A percentile compares a stretch with the other conserved stretches of the same genome.
These are phyloP conservation scores for Drechslera avenae DNA, from an alignment of 2,329 filamentous ascomycete species.

Conservation along the genomic window DNA sequence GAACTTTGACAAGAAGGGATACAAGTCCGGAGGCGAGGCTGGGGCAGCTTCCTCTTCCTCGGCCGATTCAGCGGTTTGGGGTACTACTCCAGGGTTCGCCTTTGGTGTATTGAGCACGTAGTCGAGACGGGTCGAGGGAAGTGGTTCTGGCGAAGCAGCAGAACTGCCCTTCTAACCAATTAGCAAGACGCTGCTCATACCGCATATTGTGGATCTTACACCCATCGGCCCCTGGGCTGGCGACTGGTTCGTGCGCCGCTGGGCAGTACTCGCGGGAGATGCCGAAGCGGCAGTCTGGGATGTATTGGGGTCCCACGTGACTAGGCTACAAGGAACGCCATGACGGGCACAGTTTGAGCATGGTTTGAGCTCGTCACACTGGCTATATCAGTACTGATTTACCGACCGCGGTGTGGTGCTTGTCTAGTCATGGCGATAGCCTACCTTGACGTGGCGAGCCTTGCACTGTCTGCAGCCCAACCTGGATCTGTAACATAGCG, in stretches of 20 bases:
- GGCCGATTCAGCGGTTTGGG: constrained; percentile 1
- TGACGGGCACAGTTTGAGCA: constrained; percentile 47
- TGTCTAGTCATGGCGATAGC: constrained; percentile 3
- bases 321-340: constrained; percentile 44
- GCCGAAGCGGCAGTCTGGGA: constrained; percentile 17
- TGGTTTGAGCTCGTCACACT: constrained; percentile 49
- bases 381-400: constrained; percentile 16
- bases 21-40: constrained; percentile 36
- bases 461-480: constrained; percentile 46
- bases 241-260: constrained; percentile 20
- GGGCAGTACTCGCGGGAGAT: constrained; percentile 13
- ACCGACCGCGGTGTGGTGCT: constrained; percentile 7
- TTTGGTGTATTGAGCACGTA: constrained; percentile 27
- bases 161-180: constrained; percentile 15
- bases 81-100: neutral
- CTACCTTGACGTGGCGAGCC: constrained; percentile 46
- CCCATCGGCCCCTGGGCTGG: constrained; percentile 18
- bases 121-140: constrained; percentile 25
- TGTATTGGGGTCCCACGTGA: constrained; percentile 32
- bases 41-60: constrained; percentile 36
- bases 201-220: constrained; percentile 17
- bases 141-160: constrained; percentile 8
- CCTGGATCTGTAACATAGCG: constrained; percentile 20
- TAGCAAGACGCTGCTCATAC: neutral
- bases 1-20: constrained; percentile 41